phyloP scores from a whole-genome alignment of 1,284 basidiomycete genomes.

The Boletus sp. region DNA sequence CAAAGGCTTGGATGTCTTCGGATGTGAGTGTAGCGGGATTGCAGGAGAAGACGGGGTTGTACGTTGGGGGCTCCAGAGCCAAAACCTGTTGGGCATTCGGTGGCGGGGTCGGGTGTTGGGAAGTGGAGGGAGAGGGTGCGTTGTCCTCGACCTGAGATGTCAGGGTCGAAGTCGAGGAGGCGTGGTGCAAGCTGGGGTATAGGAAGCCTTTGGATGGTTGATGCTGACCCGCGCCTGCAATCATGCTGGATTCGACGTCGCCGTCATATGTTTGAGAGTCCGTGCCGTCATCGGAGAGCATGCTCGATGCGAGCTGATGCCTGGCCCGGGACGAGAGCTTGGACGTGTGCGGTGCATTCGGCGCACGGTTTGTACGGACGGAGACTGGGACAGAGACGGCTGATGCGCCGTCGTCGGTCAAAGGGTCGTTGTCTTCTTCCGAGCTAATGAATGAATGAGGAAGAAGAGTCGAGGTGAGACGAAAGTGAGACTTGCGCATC shows the following conservation, averaged over 20 bases:
- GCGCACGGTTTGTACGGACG: constrained; percentile 31
- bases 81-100: constrained; percentile 20
- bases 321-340: constrained; percentile 35
- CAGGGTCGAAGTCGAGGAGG: constrained; percentile 46
- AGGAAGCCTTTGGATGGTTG: constrained; percentile 33
- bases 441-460: constrained; percentile 41
- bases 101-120: constrained; percentile 27
- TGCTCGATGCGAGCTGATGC: constrained; percentile 54
- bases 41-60: constrained; percentile 45
- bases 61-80: constrained; percentile 42
- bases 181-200: constrained; percentile 12
- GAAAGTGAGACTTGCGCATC: constrained; percentile 52
- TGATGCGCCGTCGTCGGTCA: constrained; percentile 70
- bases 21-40: constrained; percentile 64
- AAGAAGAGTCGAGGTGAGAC: not conserved
- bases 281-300: constrained; percentile 69
- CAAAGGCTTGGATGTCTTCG: constrained; percentile 72
- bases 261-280: constrained; percentile 89
- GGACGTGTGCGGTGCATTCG: constrained; percentile 26
- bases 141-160: constrained; percentile 44
- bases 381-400: constrained; percentile 44
- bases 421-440: constrained; percentile 79
- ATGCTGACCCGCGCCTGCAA: constrained; percentile 45
- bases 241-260: constrained; percentile 79
- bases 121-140: constrained; percentile 29